A percentile compares a stretch with the other conserved stretches of the same genome.
Conservation (phyloP, 371 early-diverging fungal genomes). For the Apophysomyces elegans region DNA sequence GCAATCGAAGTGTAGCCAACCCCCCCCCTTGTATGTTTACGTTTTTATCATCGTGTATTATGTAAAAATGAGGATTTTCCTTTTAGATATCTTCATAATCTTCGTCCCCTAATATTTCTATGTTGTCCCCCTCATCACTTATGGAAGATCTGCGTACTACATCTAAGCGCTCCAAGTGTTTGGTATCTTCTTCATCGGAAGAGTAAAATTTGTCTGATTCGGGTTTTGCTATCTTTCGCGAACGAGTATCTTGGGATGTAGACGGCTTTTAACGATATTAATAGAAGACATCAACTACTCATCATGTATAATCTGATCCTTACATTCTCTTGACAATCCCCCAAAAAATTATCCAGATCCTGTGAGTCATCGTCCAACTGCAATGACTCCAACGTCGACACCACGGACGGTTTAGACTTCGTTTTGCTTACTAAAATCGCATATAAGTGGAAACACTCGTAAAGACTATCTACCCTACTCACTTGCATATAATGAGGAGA, state of each 20-base stretch:
- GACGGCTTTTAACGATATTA: not conserved
- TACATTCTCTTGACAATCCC: not conserved
- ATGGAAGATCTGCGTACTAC: conserved; percentile 15
- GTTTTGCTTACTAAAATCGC: not conserved
- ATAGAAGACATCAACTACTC: too few species aligned
- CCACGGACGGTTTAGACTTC: not conserved
- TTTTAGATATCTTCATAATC: conserved; percentile 36
- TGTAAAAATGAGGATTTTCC: not conserved
- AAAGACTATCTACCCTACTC: not conserved
- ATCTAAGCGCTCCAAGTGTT: conserved; percentile 10
- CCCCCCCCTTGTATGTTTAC: too few species aligned
- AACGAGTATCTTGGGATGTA: too few species aligned
- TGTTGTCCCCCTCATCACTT: conserved; percentile 20
- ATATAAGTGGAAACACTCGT: too few species aligned
- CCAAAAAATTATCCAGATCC: not conserved
- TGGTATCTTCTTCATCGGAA: conserved; percentile 11
- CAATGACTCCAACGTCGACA: not conserved
- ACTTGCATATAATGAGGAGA: conserved; percentile 46
- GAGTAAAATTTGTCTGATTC: not conserved
- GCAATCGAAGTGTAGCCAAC: too few species aligned
- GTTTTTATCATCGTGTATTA: not conserved
- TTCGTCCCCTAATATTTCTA: conserved; percentile 47
- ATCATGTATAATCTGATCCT: not conserved
- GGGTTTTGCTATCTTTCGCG: not conserved
- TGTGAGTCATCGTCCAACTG: not conserved